Percentiles rank a stretch among this genome's conserved stretches.
Evolutionary conservation across 176 grass and related monocot species (phyloP).

Genomic region (Aegilops sharonensis): DNA sequence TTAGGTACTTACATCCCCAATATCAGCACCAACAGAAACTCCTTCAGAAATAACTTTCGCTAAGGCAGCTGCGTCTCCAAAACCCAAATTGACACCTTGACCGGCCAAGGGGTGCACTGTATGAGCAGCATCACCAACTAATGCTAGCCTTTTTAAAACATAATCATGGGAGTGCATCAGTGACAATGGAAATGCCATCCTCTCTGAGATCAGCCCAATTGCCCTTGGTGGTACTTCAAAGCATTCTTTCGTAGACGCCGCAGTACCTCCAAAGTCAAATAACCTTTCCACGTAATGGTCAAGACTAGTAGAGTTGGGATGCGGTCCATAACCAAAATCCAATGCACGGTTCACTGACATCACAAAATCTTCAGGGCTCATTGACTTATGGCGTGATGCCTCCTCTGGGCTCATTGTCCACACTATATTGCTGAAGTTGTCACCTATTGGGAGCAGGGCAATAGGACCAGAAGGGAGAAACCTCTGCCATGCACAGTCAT

Average conservation of each 20-base stretch:
- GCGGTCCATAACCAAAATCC: slow-evolving; percentile 74
- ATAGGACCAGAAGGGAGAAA: slow-evolving; percentile 94
- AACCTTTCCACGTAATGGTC: slow-evolving; percentile 64
- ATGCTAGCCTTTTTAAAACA: slow-evolving; percentile 58
- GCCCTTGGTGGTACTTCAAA: slow-evolving; percentile 87
- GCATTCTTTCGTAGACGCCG: slow-evolving; percentile 64
- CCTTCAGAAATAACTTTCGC: slow-evolving; percentile 73
- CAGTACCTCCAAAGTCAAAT: slow-evolving; percentile 43
- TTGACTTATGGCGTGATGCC: slow-evolving; percentile 57
- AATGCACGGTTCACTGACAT: slow-evolving; percentile 73
- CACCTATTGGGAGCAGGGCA: slow-evolving; percentile 75
- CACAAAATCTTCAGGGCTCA: slow-evolving; percentile 75
- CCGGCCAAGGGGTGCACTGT: slow-evolving; percentile 89
- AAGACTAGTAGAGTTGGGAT: slow-evolving; percentile 52
- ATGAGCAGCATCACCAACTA: slow-evolving; percentile 93
- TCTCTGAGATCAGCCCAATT: slow-evolving; percentile 56
- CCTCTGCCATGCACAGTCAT: slow-evolving; percentile 86
- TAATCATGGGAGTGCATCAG: slow-evolving; percentile 81
- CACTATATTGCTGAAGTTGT: slow-evolving; percentile 94
- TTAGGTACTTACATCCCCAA: slow-evolving; percentile 61
- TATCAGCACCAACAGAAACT: slow-evolving; percentile 58
- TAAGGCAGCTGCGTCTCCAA: slow-evolving; percentile 75
- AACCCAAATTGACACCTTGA: slow-evolving; percentile 94
- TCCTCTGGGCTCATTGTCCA: slow-evolving; percentile 96
- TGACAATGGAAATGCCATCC: slow-evolving; percentile 82